Evolutionary conservation across 176 grass and related monocot species (phyloP), one percentile per base, ranked within the genome.

Genomic region (Avena sativa): DNA sequence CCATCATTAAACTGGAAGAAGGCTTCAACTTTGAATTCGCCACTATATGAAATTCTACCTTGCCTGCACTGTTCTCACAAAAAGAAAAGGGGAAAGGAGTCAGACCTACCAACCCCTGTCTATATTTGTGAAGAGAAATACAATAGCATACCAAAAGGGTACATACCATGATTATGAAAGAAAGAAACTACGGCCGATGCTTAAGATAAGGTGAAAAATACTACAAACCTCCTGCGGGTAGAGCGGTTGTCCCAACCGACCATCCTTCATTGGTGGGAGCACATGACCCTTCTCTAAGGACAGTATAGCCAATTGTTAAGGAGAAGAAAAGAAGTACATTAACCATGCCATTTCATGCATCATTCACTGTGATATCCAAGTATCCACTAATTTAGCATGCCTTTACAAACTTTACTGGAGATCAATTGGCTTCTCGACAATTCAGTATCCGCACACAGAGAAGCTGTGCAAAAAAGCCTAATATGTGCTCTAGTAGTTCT

Each of bases 211-310:
- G 51, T 46, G 12, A 82, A 51, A 2, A 38, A 83, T 53, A 71
- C 34, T 46, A 82, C 79, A 71, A 81, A 95, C 93, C 96, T 96
- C 87, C 8, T 94, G 79, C 19, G 93, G 96, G 74, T 85, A 98
- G 60, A 92, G 79, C 17, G 81, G 88, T 74, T 65, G 74, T 49
- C 30, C 84, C 26, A 91, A 57, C 32, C 76, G 78, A 47, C 53
- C 79, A 32, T 91, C 91, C 69, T 69, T 98, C 85, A 74, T 81
- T 6, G 91, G 95, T 10, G 67, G 78, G 17, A 83, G 38, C 80
- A 98, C 9, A 25, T 83, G 84, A 64, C 88, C 87, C 58, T 92
- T 95, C 74, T 95, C 91, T 53, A 95, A 80, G 68, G 83, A 83
- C 79, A 98, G 93, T 98, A 94, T 48, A 71, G 30, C 80, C 69